These are phyloP conservation scores for Solanum hybrid DNA, from an alignment of 305 asterid genomes.

Conservation along the genomic window DNA sequence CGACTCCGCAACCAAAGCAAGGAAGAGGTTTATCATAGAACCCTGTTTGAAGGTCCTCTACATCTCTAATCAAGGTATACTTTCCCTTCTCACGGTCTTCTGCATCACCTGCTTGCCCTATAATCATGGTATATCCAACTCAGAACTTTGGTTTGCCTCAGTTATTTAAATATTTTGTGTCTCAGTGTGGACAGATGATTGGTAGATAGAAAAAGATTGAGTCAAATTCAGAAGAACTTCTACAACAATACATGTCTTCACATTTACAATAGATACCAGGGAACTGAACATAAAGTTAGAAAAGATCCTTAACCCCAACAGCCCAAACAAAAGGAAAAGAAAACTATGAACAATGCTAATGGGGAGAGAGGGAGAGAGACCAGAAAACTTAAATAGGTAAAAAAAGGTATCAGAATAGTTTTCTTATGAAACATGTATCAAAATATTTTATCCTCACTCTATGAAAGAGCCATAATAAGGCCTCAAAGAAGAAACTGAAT, in stretches of 20 bases:
- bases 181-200: neutral
- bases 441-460: neutral
- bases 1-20: conserved; percentile 95
- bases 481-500: neutral
- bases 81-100: conserved; percentile 52
- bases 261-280: neutral
- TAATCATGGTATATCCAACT: neutral
- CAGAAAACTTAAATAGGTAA: neutral
- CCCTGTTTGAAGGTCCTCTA: conserved; percentile 67
- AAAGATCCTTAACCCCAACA: neutral
- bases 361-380: neutral
- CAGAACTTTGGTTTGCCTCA: neutral
- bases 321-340: neutral
- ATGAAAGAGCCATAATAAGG: neutral
- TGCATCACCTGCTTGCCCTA: conserved; percentile 37
- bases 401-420: neutral
- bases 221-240: neutral
- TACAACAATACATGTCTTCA: neutral
- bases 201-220: neutral
- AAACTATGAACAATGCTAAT: neutral
- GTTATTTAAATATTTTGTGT: neutral
- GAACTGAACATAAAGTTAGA: neutral
- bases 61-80: conserved; percentile 50
- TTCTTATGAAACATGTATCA: neutral
- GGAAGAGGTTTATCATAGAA: conserved; percentile 88